Base-by-base conservation (phyloP, 441 rosid genomes). In the Gossypium aridum region DNA sequence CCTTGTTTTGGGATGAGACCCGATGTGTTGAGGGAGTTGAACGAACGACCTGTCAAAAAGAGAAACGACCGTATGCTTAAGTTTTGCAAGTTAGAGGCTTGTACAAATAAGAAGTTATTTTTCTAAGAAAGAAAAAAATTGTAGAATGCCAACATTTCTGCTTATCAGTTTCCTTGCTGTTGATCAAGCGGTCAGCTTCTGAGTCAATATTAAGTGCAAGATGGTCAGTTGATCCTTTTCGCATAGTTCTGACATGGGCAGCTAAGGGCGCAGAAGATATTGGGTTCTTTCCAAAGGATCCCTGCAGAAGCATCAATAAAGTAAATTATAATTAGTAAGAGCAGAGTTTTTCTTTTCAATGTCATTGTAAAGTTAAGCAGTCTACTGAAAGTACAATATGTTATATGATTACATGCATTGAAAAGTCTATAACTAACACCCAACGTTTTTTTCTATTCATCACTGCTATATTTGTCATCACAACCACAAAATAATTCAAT, bases 1-100 rank as follows among this genome's bases (percentile, higher is more conserved):
- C 98, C 99, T 89, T 90, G 96, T 72, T 74, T 85, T 31, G 99
- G 97, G 73, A 92, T 79, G 70, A 91, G 90, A 76, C 99, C 97
- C 1, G 93, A 87, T 80, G 94, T 86, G 80, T 83, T 92, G 63
- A 95, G 93, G 64, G 97, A 90, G 86, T 90, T 95, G 87, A 92
- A 92, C 59, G 81, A 83, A 74, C 90, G 98, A 81, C 98, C 97
- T 95, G 92, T 75, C 23, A 31, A 22, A 9, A 59, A 23, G 79
- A 67, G 63, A 53, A 79, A 67, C n/a, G 34, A 20, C 3, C 25
- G 4, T 10, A 8, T 49, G 45, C 23, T 26, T 51, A n/a, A 26
- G 25, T 69, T 51, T 8, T 26, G 60, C 43, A 69, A 68, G 53
- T 51, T 25, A 8, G 8, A 69, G 60, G 53, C 61, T 14, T 25